Evolutionary conservation across 768 basidiomycete species (phyloP).

Genomic region (Trametes cinnabarina): DNA sequence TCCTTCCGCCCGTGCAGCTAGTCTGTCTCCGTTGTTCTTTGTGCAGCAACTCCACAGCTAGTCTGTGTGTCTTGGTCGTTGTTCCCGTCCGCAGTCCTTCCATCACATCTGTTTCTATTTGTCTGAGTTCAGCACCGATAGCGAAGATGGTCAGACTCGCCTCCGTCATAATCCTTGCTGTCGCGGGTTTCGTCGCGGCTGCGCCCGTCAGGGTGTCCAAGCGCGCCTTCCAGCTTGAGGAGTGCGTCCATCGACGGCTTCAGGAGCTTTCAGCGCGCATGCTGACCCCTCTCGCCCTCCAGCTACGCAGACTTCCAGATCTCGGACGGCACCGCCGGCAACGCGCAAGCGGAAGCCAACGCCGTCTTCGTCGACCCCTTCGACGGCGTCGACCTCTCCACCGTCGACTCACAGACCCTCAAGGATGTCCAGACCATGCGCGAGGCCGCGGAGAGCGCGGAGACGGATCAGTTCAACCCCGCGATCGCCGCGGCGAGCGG

Average conservation of each 20-base stretch:
- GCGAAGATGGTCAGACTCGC: slow-evolving; percentile 14
- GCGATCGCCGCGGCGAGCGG: slow-evolving; percentile 35
- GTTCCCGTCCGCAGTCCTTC: not conserved
- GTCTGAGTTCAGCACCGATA: not conserved
- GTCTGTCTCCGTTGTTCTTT: slow-evolving; percentile 20
- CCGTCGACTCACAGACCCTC: slow-evolving; percentile 30
- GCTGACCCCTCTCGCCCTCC: not conserved
- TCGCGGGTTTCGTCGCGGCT: slow-evolving; percentile 8
- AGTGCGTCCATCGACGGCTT: not conserved
- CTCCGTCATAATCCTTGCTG: slow-evolving; percentile 4
- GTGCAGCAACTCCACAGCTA: slow-evolving; percentile 21
- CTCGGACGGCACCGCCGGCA: slow-evolving; percentile 37
- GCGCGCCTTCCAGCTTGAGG: slow-evolving; percentile 13
- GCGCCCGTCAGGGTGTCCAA: slow-evolving; percentile 11
- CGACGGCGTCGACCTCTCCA: slow-evolving; percentile 33
- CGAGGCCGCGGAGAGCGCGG: slow-evolving; percentile 37
- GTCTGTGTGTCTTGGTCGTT: slow-evolving; percentile 16
- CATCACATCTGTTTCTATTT: not conserved
- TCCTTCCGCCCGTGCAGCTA: slow-evolving; percentile 16
- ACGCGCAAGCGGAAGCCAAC: slow-evolving; percentile 36
- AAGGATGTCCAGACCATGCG: slow-evolving; percentile 34
- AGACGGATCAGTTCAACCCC: slow-evolving; percentile 39
- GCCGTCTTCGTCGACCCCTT: slow-evolving; percentile 41
- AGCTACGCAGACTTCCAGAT: slow-evolving; percentile 44
- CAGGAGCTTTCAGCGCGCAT: no score